Conservation (phyloP, 2,329 filamentous ascomycete species). For the Aspergillus melleus region DNA sequence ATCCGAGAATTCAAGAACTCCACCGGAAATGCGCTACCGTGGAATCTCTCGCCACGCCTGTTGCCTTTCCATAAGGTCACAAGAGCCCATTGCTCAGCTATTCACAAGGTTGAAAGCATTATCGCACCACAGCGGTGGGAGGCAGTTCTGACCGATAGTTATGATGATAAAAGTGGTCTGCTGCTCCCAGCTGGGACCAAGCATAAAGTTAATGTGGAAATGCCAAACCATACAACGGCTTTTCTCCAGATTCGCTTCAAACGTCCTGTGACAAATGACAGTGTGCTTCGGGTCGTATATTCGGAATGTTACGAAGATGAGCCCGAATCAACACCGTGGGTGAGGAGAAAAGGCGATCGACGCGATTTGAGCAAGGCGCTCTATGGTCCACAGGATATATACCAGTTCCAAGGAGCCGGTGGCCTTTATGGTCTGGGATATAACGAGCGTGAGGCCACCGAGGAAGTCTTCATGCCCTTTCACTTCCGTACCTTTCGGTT, state of each 20-base stretch:
- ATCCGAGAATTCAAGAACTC: no score
- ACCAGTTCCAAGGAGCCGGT: background rate
- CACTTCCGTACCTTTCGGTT: conserved; percentile 45
- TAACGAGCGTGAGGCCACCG: background rate
- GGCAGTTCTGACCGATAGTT: background rate
- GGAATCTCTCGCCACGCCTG: background rate
- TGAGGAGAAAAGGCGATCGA: background rate
- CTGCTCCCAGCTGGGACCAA: background rate
- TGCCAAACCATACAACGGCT: background rate
- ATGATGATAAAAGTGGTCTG: background rate
- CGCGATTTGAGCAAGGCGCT: background rate
- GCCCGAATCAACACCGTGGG: background rate
- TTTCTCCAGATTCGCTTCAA: background rate
- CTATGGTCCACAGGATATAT: background rate
- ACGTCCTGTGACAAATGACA: background rate
- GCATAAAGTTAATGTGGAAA: background rate
- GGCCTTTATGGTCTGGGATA: background rate
- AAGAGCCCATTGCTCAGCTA: background rate
- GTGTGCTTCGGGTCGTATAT: background rate
- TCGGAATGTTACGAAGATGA: background rate
- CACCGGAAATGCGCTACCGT: background rate
- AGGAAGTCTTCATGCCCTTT: conserved; percentile 37
- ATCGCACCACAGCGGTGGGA: background rate
- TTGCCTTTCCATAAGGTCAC: background rate
- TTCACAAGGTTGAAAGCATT: background rate